Conservation (phyloP, 2,329 filamentous ascomycete species). For the Exophiala sp. region DNA sequence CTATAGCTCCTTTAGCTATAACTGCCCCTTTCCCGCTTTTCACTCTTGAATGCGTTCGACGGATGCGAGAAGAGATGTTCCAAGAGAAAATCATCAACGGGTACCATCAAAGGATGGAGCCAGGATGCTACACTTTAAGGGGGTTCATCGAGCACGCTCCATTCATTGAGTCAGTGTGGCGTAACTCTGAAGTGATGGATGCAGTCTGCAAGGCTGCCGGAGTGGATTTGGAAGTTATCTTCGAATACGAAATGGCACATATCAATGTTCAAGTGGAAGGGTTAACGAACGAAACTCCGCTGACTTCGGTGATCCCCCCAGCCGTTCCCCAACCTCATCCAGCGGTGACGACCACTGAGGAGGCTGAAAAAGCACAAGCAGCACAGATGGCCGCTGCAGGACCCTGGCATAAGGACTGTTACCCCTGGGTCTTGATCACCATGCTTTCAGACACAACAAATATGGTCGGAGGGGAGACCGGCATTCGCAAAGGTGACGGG, state of each 20-base stretch:
- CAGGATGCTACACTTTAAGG: too few relatives aligned
- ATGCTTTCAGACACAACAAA: slow-evolving; percentile 48
- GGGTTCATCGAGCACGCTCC: too few relatives aligned
- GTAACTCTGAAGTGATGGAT: too few relatives aligned
- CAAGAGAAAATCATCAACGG: too few relatives aligned
- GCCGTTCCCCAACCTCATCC: neutral
- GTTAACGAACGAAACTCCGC: neutral
- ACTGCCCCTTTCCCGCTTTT: too few relatives aligned
- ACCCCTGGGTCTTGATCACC: slow-evolving; percentile 50
- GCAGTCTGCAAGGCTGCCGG: too few relatives aligned
- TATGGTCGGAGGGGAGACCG: slow-evolving; percentile 56
- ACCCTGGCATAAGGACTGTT: slow-evolving; percentile 49
- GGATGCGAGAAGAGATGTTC: too few relatives aligned
- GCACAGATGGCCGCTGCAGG: slow-evolving; percentile 34
- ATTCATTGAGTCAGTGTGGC: too few relatives aligned
- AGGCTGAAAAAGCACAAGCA: slow-evolving; percentile 6
- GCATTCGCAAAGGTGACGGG: slow-evolving; percentile 51
- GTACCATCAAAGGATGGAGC: too few relatives aligned
- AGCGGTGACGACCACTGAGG: slow-evolving; percentile 31
- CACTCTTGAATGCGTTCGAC: too few relatives aligned
- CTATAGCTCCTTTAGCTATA: too few relatives aligned
- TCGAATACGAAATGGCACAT: neutral
- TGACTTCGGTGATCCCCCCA: neutral
- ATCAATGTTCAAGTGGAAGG: neutral
- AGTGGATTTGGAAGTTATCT: slow-evolving; percentile 30